These are phyloP conservation scores for Tylopilus rubrobrunneus DNA, from an alignment of 768 basidiomycete genomes.

Conservation along the genomic window DNA sequence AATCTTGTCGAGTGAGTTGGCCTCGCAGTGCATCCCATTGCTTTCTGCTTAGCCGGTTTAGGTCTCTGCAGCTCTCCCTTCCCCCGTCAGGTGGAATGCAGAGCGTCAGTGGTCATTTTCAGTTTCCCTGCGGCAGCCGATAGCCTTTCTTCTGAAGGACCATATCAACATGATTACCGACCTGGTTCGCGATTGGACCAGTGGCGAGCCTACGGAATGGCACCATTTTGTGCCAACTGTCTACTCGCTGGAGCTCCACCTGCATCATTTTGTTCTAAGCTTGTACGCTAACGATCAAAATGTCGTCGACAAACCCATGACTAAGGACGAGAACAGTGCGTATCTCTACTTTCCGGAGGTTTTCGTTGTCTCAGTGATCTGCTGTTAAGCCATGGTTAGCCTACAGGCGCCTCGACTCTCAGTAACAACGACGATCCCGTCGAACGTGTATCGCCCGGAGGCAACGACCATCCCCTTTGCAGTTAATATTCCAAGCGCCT, in stretches of 20 bases:
- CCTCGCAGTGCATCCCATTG: slow-evolving; percentile 11
- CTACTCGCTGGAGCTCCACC: slow-evolving; percentile 65
- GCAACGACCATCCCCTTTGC: slow-evolving; percentile 63
- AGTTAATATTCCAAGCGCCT: slow-evolving; percentile 54
- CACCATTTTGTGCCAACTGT: slow-evolving; percentile 79
- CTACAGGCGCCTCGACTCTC: slow-evolving; percentile 56
- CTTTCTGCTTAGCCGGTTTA: slow-evolving; percentile 24
- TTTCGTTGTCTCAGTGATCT: neutral
- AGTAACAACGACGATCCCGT: slow-evolving; percentile 54
- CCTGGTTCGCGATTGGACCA: slow-evolving; percentile 87
- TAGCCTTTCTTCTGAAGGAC: slow-evolving; percentile 80
- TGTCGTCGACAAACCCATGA: slow-evolving; percentile 85
- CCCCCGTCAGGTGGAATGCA: slow-evolving; percentile 79
- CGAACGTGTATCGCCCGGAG: slow-evolving; percentile 69
- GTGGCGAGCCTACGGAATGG: slow-evolving; percentile 77
- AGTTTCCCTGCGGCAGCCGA: slow-evolving; percentile 67
- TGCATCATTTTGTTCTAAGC: slow-evolving; percentile 75
- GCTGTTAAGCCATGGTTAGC: slow-evolving; percentile 62
- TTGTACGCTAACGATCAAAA: slow-evolving; percentile 94
- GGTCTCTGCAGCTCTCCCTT: slow-evolving; percentile 72
- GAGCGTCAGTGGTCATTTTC: slow-evolving; percentile 76
- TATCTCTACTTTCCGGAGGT: neutral
- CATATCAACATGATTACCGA: slow-evolving; percentile 94
- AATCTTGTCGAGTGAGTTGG: slow-evolving; percentile 65
- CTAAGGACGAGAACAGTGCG: slow-evolving; percentile 81